Percentiles rank a stretch among this genome's conserved stretches.
These are phyloP conservation scores for Leucosporidium scottii DNA, from an alignment of 768 basidiomycete genomes.

Conservation along the genomic window DNA sequence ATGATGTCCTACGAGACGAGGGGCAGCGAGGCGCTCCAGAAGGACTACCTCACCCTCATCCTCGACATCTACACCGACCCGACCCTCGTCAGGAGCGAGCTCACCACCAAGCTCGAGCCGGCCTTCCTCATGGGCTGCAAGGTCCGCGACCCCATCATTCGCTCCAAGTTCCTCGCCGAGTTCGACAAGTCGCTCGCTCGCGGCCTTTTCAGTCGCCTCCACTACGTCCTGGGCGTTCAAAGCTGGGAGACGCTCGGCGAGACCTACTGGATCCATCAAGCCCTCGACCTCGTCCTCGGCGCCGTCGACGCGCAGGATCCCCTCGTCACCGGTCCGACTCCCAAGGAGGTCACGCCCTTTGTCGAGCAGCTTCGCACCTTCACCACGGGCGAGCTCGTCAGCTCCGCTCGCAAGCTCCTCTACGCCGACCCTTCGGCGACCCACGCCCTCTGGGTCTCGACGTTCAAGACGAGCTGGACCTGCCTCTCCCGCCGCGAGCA, in stretches of 20 bases:
- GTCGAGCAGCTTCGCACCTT: conserved; percentile 27
- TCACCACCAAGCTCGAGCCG: conserved; percentile 86
- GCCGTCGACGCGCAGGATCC: conserved; percentile 46
- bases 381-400: conserved; percentile 52
- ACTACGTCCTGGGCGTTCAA: conserved; percentile 86
- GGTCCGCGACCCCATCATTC: conserved; percentile 65
- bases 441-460: conserved; percentile 76
- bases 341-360: conserved; percentile 5
- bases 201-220: conserved; percentile 69
- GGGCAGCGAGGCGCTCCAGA: conserved; percentile 69
- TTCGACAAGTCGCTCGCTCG: conserved; percentile 82
- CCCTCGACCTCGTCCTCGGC: conserved; percentile 81
- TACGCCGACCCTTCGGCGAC: conserved; percentile 70
- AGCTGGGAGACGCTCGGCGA: conserved; percentile 90
- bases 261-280: conserved; percentile 88
- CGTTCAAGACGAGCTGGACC: conserved; percentile 80
- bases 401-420: conserved; percentile 71
- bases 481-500: conserved; percentile 82
- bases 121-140: conserved; percentile 89
- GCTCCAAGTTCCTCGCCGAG: conserved; percentile 80
- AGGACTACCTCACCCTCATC: conserved; percentile 77
- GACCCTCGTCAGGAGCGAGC: conserved; percentile 74
- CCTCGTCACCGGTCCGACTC: conserved; percentile 30
- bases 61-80: conserved; percentile 91
- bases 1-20: conserved; percentile 63